phyloP scores from a whole-genome alignment of 192 early-diverging fungal species.

The Coemansia sp. region DNA sequence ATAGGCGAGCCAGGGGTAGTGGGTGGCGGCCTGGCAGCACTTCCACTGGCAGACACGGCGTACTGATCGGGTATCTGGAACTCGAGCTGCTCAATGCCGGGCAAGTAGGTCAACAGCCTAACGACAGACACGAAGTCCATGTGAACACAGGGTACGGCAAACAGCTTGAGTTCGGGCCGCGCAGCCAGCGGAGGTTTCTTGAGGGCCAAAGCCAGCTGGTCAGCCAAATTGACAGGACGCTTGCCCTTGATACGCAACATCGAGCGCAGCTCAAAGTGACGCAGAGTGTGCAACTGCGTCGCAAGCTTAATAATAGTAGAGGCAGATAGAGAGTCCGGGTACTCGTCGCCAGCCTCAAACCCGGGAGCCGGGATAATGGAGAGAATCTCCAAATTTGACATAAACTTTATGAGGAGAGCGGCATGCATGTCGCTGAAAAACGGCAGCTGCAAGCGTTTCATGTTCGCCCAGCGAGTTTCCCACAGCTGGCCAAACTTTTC shows the following conservation, averaged over 20 bases:
- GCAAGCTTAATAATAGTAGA: slow-evolving; percentile 28
- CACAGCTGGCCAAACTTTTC: slow-evolving; percentile 51
- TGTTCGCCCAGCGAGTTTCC: slow-evolving; percentile 32
- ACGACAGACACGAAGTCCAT: slow-evolving; percentile 46
- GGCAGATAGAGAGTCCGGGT: slow-evolving; percentile 28
- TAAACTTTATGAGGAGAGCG: slow-evolving; percentile 43
- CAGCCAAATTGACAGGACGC: slow-evolving; percentile 30
- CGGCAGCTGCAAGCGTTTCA: slow-evolving; percentile 47
- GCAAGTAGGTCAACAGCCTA: slow-evolving; percentile 29
- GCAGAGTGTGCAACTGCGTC: slow-evolving; percentile 36
- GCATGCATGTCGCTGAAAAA: slow-evolving; percentile 48
- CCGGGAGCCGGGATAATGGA: slow-evolving; percentile 35
- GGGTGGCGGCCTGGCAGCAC: too few relatives aligned
- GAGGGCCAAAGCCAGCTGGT: slow-evolving; percentile 26
- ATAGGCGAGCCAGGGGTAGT: neutral
- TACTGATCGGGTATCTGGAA: slow-evolving; percentile 40
- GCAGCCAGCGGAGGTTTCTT: slow-evolving; percentile 18
- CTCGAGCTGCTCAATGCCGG: slow-evolving; percentile 46
- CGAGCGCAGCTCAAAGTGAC: slow-evolving; percentile 45
- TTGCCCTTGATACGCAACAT: slow-evolving; percentile 36
- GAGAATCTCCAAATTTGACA: slow-evolving; percentile 48
- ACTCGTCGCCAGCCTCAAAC: slow-evolving; percentile 47
- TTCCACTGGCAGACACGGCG: slow-evolving; percentile 2
- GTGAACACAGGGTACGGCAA: slow-evolving; percentile 33
- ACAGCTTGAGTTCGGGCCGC: slow-evolving; percentile 38